Evolutionary conservation across 345 rosid genomes (phyloP), one percentile per base, ranked within the genome.

Genomic region (Reutealis trisperma): DNA sequence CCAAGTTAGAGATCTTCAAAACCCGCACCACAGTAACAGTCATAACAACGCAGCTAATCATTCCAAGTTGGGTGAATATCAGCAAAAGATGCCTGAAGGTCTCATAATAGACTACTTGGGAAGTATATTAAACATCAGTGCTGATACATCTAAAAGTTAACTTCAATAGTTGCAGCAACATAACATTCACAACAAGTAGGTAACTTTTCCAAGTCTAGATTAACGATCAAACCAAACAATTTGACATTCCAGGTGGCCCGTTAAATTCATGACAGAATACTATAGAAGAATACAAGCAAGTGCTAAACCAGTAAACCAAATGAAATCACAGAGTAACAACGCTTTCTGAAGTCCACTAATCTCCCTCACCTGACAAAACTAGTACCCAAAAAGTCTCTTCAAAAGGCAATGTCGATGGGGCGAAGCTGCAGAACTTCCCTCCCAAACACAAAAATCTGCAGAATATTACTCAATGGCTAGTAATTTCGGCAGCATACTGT

Each of bases 371-470:
- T 27, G 62, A 52, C 54, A 54, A 70, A 49, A 0, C 22, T 30
- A 37, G 7, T 30, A 21, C 24, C 6, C 19, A 51, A 70, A 25
- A 51, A 47, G 30, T 61, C 60, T 52, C 32, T 10, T 21, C 47
- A 30, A 47, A n/a, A 55, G 54, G 67, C 72, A 75, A 70, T 15
- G 16, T 6, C 47, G 57, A 37, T 24, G 30, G 66, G 13, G 11
- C n/a, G 21, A 58, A 45, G 22, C 34, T 24, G 32, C 32, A 63
- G 13, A 25, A 57, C 49, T 19, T 34, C 52, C 61, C 42, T 78
- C 72, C 14, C n/a, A 76, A 73, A 19, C 27, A 44, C n/a, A 58
- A 0, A 59, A 18, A 65, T 67, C 70, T 37, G 71, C 54, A 37
- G 37, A 54, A n/a, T 25, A 44, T 22, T 18, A 15, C 25, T 42